phyloP scores from a whole-genome alignment of 2,329 filamentous ascomycete genomes.

The Nectriaceae sp. region DNA sequence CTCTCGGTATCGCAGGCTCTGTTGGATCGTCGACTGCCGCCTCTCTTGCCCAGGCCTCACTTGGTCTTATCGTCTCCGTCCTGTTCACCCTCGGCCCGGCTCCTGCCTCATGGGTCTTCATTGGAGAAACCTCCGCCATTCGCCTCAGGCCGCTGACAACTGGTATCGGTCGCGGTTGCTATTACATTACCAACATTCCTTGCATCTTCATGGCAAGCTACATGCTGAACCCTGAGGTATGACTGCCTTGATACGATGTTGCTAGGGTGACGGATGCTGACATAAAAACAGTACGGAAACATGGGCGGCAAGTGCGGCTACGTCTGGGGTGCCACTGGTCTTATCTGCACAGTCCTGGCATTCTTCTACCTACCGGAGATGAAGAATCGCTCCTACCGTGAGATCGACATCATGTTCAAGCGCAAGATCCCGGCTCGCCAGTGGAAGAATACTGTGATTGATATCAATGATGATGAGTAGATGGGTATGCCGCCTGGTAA shows the following conservation, averaged over 20 bases:
- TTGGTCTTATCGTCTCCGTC: conserved; percentile 67
- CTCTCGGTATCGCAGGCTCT: conserved; percentile 61
- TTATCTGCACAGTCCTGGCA: conserved; percentile 54
- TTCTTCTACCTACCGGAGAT: conserved; percentile 56
- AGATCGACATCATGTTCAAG: conserved; percentile 62
- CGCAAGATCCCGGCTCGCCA: conserved; percentile 55
- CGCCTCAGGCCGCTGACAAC: conserved; percentile 67
- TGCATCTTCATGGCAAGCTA: conserved; percentile 64
- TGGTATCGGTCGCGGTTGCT: conserved; percentile 62
- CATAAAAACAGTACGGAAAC: conserved; percentile 36
- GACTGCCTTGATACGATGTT: conserved; percentile 15
- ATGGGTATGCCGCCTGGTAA: too few relatives aligned
- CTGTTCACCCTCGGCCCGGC: conserved; percentile 64
- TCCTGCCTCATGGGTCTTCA: conserved; percentile 67
- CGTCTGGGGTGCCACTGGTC: conserved; percentile 59
- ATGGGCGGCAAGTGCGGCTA: conserved; percentile 59
- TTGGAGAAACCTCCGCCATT: conserved; percentile 66
- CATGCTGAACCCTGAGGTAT: conserved; percentile 59
- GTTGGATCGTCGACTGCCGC: conserved; percentile 42
- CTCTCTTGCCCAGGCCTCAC: conserved; percentile 57
- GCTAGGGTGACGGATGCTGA: conserved; percentile 26
- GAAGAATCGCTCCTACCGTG: conserved; percentile 59
- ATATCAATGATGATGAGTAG: conserved; percentile 65
- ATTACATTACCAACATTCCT: conserved; percentile 67
- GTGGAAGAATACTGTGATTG: conserved; percentile 56